These are phyloP conservation scores for Arthrobotrys pseudoclavata DNA, from an alignment of 2,329 filamentous ascomycete species.

Conservation along the genomic window DNA sequence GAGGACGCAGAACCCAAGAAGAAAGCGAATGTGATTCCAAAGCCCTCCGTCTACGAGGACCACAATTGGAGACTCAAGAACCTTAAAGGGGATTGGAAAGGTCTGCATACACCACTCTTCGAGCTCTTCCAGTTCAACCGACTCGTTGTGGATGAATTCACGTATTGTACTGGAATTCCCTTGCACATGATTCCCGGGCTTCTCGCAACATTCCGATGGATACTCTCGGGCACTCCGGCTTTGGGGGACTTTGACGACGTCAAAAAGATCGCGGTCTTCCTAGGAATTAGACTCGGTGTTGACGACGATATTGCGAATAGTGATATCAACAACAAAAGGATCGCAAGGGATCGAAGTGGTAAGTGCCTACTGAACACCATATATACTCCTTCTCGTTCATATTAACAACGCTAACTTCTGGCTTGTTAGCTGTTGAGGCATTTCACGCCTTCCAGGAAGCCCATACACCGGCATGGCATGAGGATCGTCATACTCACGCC, in stretches of 20 bases:
- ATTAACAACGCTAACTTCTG: background rate
- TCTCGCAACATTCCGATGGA: constrained; percentile 72
- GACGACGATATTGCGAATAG: constrained; percentile 70
- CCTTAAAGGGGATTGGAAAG: constrained; percentile 63
- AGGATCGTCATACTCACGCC: constrained; percentile 69
- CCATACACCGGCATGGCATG: constrained; percentile 71
- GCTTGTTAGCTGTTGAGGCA: constrained; percentile 69
- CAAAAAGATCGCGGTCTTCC: constrained; percentile 72
- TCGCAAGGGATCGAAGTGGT: constrained; percentile 68
- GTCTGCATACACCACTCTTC: constrained; percentile 67
- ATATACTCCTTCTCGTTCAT: background rate
- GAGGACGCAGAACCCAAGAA: constrained; percentile 53
- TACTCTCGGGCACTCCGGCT: constrained; percentile 75
- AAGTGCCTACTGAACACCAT: constrained; percentile 56
- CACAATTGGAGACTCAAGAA: constrained; percentile 62
- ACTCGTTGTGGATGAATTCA: constrained; percentile 76
- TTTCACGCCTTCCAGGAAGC: constrained; percentile 71
- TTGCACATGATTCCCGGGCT: constrained; percentile 68
- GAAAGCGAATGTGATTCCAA: constrained; percentile 38
- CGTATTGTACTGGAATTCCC: constrained; percentile 69
- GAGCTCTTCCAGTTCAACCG: constrained; percentile 75
- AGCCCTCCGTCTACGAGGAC: constrained; percentile 53
- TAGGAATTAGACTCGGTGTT: constrained; percentile 72
- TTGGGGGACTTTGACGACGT: constrained; percentile 73
- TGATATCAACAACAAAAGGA: constrained; percentile 67